Conservation (phyloP, 345 rosid genomes). For the Laguncularia racemosa region DNA sequence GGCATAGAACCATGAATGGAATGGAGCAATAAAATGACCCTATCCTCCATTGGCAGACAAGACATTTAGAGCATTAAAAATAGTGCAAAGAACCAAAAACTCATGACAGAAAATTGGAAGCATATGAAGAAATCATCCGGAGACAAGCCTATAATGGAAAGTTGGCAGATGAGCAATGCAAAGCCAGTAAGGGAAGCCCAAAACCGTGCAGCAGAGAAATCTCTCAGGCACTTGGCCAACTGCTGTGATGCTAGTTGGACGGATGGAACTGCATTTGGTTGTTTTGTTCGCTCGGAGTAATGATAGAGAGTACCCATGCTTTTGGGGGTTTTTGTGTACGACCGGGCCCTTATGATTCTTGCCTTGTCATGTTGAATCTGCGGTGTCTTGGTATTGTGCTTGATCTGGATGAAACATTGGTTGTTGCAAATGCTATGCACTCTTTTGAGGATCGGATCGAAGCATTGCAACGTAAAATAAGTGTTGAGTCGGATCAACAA, state of each 20-base stretch:
- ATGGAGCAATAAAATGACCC: too few species aligned
- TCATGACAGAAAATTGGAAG: too few species aligned
- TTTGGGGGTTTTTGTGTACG: slow-evolving; percentile 84
- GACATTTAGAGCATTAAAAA: too few species aligned
- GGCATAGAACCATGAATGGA: too few species aligned
- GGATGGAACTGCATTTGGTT: slow-evolving; percentile 90
- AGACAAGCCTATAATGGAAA: too few species aligned
- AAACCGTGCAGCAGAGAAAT: too few species aligned
- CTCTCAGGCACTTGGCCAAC: slow-evolving; percentile 62
- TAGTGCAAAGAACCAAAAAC: too few species aligned
- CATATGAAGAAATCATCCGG: too few species aligned
- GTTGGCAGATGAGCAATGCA: too few species aligned
- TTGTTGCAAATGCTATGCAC: slow-evolving; percentile 95
- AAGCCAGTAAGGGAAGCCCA: too few species aligned
- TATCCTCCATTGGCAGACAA: too few species aligned
- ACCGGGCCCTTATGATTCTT: slow-evolving; percentile 65
- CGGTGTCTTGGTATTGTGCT: slow-evolving; percentile 97
- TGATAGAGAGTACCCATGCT: slow-evolving; percentile 54
- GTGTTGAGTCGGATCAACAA: slow-evolving; percentile 63
- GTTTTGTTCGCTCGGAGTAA: slow-evolving; percentile 63
- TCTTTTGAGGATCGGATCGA: slow-evolving; percentile 94
- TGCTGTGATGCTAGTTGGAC: slow-evolving; percentile 74
- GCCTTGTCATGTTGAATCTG: slow-evolving; percentile 84
- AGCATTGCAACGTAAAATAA: slow-evolving; percentile 65
- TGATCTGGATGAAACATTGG: slow-evolving; percentile 95